Conservation (phyloP, 2,329 filamentous ascomycete species). For the Diaporthe citrichinensis region DNA sequence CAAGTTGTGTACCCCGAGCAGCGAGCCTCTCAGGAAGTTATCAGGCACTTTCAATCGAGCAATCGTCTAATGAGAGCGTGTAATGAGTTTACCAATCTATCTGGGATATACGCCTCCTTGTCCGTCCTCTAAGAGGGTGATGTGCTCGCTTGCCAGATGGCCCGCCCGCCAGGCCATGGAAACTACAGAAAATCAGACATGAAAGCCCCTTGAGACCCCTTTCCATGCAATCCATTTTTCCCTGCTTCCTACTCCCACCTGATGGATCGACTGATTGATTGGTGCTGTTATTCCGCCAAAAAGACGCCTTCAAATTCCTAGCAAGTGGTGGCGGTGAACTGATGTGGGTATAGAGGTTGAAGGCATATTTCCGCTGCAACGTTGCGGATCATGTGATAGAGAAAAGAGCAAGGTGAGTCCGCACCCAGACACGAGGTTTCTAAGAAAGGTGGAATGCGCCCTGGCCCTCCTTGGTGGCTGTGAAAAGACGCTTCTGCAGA, state of each 20-base stretch:
- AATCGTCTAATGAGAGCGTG: conserved; percentile 11
- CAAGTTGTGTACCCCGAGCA: background rate
- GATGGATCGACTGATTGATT: conserved; percentile 2
- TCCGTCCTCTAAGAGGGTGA: conserved; percentile 22
- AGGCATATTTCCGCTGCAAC: conserved; percentile 16
- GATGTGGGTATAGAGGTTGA: conserved; percentile 17
- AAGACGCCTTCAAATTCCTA: conserved; percentile 29
- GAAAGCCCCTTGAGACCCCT: conserved; percentile 21
- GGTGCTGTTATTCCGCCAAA: conserved; percentile 36
- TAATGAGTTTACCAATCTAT: conserved; percentile 41
- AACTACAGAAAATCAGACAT: conserved; percentile 35
- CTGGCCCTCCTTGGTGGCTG: conserved; percentile 94
- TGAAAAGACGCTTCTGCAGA: conserved; percentile 83
- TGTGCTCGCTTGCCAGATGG: conserved; percentile 34
- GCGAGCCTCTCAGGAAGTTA: no score
- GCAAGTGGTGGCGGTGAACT: conserved; percentile 31
- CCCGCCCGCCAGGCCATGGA: background rate
- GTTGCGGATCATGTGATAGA: conserved; percentile 12
- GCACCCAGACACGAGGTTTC: conserved; percentile 31
- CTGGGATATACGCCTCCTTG: conserved; percentile 38
- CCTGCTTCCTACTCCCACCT: conserved; percentile 8
- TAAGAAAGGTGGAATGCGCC: conserved; percentile 97
- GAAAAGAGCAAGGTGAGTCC: conserved; percentile 5
- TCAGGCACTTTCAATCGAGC: background rate
- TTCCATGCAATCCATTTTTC: conserved; percentile 39